A percentile compares a stretch with the other conserved stretches of the same genome.
Evolutionary conservation across 495 filamentous ascomycete genomes (phyloP).

Genomic region (Daldinia childiae): DNA sequence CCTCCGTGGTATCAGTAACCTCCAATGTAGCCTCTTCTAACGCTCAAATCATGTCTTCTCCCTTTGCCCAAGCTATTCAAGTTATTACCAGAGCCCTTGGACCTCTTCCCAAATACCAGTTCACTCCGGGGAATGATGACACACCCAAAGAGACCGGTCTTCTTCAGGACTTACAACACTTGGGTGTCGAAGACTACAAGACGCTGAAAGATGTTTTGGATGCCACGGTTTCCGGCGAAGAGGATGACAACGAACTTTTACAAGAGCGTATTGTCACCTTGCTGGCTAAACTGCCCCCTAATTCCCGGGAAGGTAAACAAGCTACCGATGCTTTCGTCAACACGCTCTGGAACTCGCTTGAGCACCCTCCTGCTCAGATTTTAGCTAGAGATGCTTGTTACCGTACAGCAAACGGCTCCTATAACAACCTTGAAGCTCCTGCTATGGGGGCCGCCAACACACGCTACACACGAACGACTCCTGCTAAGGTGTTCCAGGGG

Average conservation of each 20-base stretch:
- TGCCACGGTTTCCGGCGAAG: constrained; percentile 44
- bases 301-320: constrained; percentile 46
- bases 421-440: constrained; percentile 68
- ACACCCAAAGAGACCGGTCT: constrained; percentile 39
- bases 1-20: neutral
- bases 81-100: constrained; percentile 45
- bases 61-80: constrained; percentile 30
- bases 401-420: constrained; percentile 71
- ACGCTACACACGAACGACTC: constrained; percentile 71
- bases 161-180: constrained; percentile 38
- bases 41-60: constrained; percentile 27
- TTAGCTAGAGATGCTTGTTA: constrained; percentile 57
- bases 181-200: constrained; percentile 45
- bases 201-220: constrained; percentile 50
- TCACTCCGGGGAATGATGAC: constrained; percentile 43
- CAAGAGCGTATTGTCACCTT: constrained; percentile 51
- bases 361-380: constrained; percentile 71
- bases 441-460: constrained; percentile 64
- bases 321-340: constrained; percentile 54
- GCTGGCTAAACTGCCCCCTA: constrained; percentile 47
- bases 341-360: constrained; percentile 69
- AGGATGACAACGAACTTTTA: constrained; percentile 51
- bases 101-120: constrained; percentile 43
- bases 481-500: constrained; percentile 65
- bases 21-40: neutral